Conservation (phyloP, 305 asterid species). For the Ilex paraguariensis region DNA sequence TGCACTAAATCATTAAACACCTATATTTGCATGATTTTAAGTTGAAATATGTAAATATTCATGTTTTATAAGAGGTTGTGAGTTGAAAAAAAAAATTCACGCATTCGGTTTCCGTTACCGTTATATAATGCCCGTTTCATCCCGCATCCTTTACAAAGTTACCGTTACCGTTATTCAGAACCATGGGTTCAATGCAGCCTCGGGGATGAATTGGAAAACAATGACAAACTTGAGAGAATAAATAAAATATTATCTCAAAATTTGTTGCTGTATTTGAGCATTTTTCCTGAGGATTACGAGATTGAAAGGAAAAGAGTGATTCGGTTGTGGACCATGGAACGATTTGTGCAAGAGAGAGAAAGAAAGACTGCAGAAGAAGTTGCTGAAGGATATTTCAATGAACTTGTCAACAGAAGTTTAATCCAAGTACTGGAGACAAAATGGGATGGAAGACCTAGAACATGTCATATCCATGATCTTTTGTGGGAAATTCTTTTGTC, state of each 20-base stretch:
- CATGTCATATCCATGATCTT: constrained; percentile 15
- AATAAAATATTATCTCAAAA: constrained; percentile 14
- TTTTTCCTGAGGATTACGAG: constrained; percentile 22
- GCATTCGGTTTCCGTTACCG: too few relatives aligned
- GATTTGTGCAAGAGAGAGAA: constrained; percentile 21
- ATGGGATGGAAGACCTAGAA: constrained; percentile 3
- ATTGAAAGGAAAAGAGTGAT: constrained; percentile 9
- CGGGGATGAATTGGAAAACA: constrained; percentile 12
- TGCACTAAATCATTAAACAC: too few relatives aligned
- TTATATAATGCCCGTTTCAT: too few relatives aligned
- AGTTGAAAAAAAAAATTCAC: too few relatives aligned
- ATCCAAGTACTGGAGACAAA: constrained; percentile 7
- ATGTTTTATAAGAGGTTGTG: too few relatives aligned
- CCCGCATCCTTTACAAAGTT: too few relatives aligned
- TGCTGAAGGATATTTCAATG: constrained; percentile 20
- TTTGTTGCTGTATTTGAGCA: constrained; percentile 26
- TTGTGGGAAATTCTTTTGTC: constrained; percentile 6
- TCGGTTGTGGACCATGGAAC: constrained; percentile 26
- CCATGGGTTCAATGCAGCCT: too few relatives aligned
- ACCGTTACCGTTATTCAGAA: too few relatives aligned
- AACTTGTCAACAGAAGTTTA: constrained; percentile 27
- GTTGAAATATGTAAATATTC: too few relatives aligned
- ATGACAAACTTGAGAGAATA: constrained; percentile 4
- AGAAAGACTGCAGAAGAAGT: constrained; percentile 20
- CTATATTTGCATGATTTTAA: too few relatives aligned